Conservation (phyloP, 176 grass and related monocot species). For the Avena insularis region DNA sequence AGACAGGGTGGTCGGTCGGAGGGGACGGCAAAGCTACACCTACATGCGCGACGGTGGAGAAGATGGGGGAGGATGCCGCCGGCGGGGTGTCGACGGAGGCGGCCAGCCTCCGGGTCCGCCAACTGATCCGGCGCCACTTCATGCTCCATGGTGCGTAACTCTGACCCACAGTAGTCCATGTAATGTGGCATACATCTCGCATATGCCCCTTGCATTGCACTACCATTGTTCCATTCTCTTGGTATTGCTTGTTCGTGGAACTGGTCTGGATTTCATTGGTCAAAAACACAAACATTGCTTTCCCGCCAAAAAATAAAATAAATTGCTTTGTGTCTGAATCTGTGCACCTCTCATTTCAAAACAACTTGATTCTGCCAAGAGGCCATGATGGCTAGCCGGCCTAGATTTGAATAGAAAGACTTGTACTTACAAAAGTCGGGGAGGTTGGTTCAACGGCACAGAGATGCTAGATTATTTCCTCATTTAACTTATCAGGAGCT, state of each 20-base stretch:
- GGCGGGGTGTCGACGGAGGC: constrained; percentile 44
- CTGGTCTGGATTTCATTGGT: neutral
- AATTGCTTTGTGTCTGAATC: neutral
- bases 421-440: neutral
- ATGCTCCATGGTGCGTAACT: constrained; percentile 60
- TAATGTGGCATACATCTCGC: neutral
- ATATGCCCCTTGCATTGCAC: neutral
- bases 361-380: neutral
- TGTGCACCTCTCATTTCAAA: neutral
- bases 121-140: constrained; percentile 74
- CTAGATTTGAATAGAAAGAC: constrained; percentile 35
- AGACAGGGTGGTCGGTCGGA: too few species aligned
- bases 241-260: neutral
- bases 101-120: constrained; percentile 67
- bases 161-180: neutral
- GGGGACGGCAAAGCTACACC: neutral
- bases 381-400: neutral
- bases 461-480: constrained; percentile 46
- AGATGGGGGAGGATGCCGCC: constrained; percentile 66
- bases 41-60: constrained; percentile 78
- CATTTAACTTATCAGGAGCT: constrained; percentile 70
- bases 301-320: too few species aligned
- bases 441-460: constrained; percentile 10
- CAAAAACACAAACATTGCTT: neutral
- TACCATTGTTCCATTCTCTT: too few species aligned